phyloP scores from a whole-genome alignment of 192 early-diverging fungal species.

The Entomortierella lignicola region DNA sequence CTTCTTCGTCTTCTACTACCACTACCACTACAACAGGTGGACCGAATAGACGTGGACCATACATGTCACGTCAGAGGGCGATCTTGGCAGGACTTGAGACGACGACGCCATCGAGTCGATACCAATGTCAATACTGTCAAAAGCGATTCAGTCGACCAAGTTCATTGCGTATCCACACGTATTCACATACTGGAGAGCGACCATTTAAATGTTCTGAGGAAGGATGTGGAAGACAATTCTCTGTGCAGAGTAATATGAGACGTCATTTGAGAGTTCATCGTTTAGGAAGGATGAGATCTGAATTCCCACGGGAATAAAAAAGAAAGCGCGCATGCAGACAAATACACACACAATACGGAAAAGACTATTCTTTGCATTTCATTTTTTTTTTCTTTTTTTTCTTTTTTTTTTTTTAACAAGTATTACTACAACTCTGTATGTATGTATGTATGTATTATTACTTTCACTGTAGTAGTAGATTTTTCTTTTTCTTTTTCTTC shows the following conservation, averaged over 20 bases:
- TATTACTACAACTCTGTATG: no score
- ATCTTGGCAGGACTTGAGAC: constrained; percentile 32
- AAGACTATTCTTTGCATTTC: no score
- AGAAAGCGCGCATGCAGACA: no score
- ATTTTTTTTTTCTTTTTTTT: no score
- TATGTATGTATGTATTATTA: no score
- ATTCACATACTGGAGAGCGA: constrained; percentile 83
- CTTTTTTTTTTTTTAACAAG: no score
- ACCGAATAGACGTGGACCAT: constrained; percentile 26
- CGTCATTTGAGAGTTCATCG: constrained; percentile 73
- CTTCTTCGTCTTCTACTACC: background rate
- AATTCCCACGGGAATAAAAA: constrained; percentile 5
- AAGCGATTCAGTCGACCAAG: constrained; percentile 80
- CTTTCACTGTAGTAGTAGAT: no score
- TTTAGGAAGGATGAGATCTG: constrained; percentile 45
- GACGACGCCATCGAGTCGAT: constrained; percentile 56
- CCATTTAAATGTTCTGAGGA: constrained; percentile 73
- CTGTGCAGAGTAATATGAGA: constrained; percentile 80
- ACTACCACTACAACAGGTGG: background rate
- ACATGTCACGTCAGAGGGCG: constrained; percentile 30
- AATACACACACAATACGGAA: no score
- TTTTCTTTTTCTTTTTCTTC: constrained; percentile 3
- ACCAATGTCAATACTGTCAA: constrained; percentile 68
- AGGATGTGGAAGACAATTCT: constrained; percentile 75
- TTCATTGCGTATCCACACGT: constrained; percentile 73